phyloP scores from a whole-genome alignment of 768 basidiomycete genomes.

The Lyophyllum shimeji region DNA sequence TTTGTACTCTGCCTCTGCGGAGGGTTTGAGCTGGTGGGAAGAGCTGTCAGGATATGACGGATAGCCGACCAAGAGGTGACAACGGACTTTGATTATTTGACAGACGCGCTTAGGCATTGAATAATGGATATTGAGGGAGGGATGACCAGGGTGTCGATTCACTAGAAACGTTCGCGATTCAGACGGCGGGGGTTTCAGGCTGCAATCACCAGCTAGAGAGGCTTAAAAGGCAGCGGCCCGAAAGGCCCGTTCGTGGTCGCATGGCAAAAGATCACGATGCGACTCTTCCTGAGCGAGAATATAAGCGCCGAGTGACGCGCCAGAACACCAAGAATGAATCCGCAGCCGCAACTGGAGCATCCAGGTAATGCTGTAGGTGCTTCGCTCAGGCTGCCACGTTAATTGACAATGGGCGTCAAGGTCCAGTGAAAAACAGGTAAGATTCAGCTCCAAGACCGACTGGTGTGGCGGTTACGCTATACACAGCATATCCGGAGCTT shows the following conservation, averaged over 20 bases:
- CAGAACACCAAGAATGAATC: not conserved
- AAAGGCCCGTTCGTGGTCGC: constrained; percentile 5
- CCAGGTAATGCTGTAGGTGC: not conserved
- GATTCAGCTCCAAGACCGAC: not conserved
- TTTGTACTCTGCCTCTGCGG: constrained; percentile 50
- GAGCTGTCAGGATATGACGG: constrained; percentile 5
- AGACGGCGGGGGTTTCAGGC: not conserved
- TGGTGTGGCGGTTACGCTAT: not conserved
- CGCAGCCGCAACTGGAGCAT: not conserved
- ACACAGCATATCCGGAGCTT: not conserved
- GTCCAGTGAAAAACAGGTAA: not conserved
- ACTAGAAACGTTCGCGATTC: not conserved
- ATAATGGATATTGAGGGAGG: constrained; percentile 31
- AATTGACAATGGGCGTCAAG: not conserved
- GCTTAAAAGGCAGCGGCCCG: constrained; percentile 9
- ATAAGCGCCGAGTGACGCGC: constrained; percentile 4
- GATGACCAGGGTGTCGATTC: not conserved
- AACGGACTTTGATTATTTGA: constrained; percentile 66
- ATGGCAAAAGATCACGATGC: not conserved
- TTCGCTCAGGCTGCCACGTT: not conserved
- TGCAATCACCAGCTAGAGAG: not conserved
- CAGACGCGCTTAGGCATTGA: constrained; percentile 57
- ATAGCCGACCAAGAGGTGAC: constrained; percentile 3
- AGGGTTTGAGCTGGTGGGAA: constrained; percentile 54
- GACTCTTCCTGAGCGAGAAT: not conserved